Conservation (phyloP, 2,329 filamentous ascomycete genomes). For the Cadophora gregata region DNA sequence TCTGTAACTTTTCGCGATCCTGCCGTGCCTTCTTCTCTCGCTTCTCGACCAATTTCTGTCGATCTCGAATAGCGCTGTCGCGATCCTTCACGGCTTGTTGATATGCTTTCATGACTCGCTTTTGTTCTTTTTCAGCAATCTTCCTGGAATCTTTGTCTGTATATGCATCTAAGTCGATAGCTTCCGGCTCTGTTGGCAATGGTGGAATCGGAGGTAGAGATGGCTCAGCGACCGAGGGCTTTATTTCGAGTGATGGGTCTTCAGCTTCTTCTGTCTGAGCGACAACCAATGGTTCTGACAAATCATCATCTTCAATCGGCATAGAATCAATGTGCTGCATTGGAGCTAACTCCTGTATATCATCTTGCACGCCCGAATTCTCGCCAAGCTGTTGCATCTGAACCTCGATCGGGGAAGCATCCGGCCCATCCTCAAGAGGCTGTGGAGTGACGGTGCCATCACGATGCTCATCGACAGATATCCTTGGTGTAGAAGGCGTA, state of each 20-base stretch:
- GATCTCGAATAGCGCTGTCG: conserved; percentile 67
- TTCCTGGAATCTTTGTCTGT: conserved; percentile 70
- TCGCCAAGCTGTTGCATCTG: conserved; percentile 39
- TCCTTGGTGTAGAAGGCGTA: conserved; percentile 36
- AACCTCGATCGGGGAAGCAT: conserved; percentile 25
- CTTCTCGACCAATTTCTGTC: conserved; percentile 64
- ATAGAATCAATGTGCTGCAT: conserved; percentile 50
- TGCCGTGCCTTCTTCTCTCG: conserved; percentile 50
- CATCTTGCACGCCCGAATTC: conserved; percentile 38
- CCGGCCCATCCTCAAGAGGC: conserved; percentile 41
- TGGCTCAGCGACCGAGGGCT: conserved; percentile 23
- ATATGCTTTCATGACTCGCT: conserved; percentile 66
- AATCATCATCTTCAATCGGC: conserved; percentile 46
- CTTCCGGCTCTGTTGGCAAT: conserved; percentile 59
- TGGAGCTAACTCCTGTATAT: conserved; percentile 34
- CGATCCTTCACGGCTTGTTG: conserved; percentile 70
- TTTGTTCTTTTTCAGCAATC: conserved; percentile 71
- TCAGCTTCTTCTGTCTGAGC: conserved; percentile 14
- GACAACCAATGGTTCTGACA: conserved; percentile 13
- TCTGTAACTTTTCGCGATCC: conserved; percentile 48
- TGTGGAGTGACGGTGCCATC: conserved; percentile 44
- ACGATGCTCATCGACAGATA: conserved; percentile 54
- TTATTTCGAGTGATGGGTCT: conserved; percentile 13
- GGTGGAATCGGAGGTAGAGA: conserved; percentile 54
- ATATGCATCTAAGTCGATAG: conserved; percentile 63